Percentiles rank a stretch among this genome's conserved stretches.
Conservation (phyloP, 495 filamentous ascomycete species). For the Penicillium nucicola region DNA sequence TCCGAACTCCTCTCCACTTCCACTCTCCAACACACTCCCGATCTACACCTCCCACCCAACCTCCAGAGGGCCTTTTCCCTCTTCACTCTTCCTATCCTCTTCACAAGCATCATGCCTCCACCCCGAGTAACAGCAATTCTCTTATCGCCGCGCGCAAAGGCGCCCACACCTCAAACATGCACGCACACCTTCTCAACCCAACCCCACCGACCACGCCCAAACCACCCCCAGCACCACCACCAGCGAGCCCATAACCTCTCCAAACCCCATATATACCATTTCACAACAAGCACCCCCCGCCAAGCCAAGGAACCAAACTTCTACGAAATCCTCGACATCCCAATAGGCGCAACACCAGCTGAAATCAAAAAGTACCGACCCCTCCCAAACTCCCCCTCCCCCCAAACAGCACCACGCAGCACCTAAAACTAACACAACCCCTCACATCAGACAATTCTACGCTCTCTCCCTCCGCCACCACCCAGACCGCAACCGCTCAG, state of each 20-base stretch:
- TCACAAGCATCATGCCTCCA: conserved; percentile 11
- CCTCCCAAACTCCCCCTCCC: neutral
- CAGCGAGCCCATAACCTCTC: neutral
- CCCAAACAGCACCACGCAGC: conserved; percentile 3
- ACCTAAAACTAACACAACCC: neutral
- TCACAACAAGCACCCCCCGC: conserved; percentile 40
- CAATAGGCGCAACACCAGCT: conserved; percentile 58
- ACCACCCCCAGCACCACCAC: neutral
- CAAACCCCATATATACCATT: conserved; percentile 12
- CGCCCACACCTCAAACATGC: neutral
- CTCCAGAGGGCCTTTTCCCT: too few species aligned
- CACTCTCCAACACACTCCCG: conserved; percentile 7
- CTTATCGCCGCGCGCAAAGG: neutral
- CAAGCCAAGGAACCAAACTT: conserved; percentile 51
- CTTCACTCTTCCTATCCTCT: neutral
- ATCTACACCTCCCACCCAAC: neutral
- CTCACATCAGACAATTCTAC: conserved; percentile 68
- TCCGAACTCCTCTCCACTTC: conserved; percentile 5
- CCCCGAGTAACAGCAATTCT: conserved; percentile 6
- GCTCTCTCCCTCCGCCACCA: conserved; percentile 87
- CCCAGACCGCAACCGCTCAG: conserved; percentile 81
- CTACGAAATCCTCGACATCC: conserved; percentile 80
- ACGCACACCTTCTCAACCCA: conserved; percentile 1
- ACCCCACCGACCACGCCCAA: conserved; percentile 5
- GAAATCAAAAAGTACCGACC: conserved; percentile 78